Evolutionary conservation across 164 flowering plant genomes (phyloP).

Genomic region (Warburgia ugandensis): DNA sequence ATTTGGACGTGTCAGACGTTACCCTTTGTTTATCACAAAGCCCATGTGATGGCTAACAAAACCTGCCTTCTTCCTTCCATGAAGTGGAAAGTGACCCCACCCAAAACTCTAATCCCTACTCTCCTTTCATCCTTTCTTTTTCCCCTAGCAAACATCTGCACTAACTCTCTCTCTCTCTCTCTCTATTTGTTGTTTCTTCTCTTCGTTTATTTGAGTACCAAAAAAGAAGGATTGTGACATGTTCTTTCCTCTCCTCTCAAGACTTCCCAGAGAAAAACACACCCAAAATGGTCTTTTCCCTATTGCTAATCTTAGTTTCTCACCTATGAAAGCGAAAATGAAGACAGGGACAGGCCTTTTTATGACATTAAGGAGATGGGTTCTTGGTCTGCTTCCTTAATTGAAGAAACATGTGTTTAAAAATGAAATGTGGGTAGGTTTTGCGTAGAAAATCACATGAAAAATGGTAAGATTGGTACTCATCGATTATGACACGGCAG

Average conservation of each 20-base stretch:
- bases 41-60: slow-evolving; percentile 31
- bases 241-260: slow-evolving; percentile 37
- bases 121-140: background rate
- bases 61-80: slow-evolving; percentile 11
- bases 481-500: too few species aligned
- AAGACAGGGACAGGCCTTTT: background rate
- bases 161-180: too few species aligned
- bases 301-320: background rate
- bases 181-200: background rate
- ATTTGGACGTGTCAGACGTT: slow-evolving; percentile 28
- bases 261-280: slow-evolving; percentile 24
- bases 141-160: too few species aligned
- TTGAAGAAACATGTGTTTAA: background rate
- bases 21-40: slow-evolving; percentile 16
- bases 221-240: slow-evolving; percentile 13
- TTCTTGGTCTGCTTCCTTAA: background rate
- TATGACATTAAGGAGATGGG: background rate
- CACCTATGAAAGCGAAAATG: background rate
- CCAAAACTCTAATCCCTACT: background rate
- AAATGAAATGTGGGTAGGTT: background rate
- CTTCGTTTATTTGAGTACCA: background rate
- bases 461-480: slow-evolving; percentile 4
- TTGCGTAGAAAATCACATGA: slow-evolving; percentile 6
- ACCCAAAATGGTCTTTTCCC: background rate
- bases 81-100: slow-evolving; percentile 26